Evolutionary conservation across 2,329 filamentous ascomycete genomes (phyloP), one percentile per base, ranked within the genome.

Genomic region (Aspergillus floridensis): DNA sequence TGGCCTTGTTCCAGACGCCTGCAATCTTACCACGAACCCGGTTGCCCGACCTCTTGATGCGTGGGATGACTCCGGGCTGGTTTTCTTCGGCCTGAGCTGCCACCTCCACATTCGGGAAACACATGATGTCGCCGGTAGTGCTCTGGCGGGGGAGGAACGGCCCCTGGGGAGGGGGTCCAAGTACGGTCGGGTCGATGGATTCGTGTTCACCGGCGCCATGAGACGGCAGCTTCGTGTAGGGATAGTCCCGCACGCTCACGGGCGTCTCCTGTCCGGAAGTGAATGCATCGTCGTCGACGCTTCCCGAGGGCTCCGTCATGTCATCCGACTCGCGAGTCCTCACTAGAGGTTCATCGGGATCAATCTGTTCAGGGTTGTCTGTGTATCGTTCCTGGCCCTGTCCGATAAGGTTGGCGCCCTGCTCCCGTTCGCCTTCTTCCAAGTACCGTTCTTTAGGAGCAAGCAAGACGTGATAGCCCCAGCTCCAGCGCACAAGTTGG

Each of bases 381-480:
- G 65, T 71, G 63, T 80, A 80, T 29, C 70, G 70, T 21, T 69
- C 70, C 50, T 76, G 74, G 7, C 75, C 78, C 57, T 74, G 66
- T 59, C 78, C 74, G 32, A 79, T 68, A 4, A 64, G 62, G 4
- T 74, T 70, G 19, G 70, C 67, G 19, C 66, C 67, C 22, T 72
- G 73, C 22, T 72, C 75, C 44, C 76, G 70, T 38, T 78, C 76
- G 3, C 68, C 68, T 51, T 76, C 76, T 65, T 79, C 79, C 50
- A 79, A 68, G 60, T 80, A 80, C 22, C 80, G 76, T 19, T 88
- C 86, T 65, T 91, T 89, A 19, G 93, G 92, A 19, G 93, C 93
- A n/a, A 99, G 81, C 19, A 99, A 82, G 41, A 98, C 88, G 69
- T 96, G 92, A 75, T 96, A 98, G 11, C 95, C 95, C 95, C 95